Evolutionary conservation across 345 rosid genomes (phyloP).

Genomic region (Pugionium dolabratum): DNA sequence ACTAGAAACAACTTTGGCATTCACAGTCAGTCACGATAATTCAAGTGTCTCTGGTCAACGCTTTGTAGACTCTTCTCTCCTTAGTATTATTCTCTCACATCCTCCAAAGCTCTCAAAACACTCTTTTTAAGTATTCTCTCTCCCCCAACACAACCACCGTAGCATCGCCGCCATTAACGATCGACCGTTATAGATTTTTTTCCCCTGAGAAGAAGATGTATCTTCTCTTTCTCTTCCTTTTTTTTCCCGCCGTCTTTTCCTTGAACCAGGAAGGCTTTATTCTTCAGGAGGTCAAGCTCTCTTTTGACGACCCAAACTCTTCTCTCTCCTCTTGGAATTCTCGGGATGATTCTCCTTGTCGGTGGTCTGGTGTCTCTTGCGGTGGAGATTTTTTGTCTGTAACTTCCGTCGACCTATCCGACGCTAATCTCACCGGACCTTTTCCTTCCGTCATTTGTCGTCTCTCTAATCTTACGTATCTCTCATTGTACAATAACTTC

Average conservation of each 20-base stretch:
- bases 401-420: constrained; percentile 65
- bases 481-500: constrained; percentile 63
- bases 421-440: constrained; percentile 61
- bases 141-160: constrained; percentile 16
- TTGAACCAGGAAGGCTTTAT: constrained; percentile 69
- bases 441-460: constrained; percentile 73
- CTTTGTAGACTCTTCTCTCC: constrained; percentile 14
- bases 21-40: no score
- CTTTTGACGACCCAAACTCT: constrained; percentile 60
- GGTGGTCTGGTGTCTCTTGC: constrained; percentile 63
- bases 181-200: constrained; percentile 5
- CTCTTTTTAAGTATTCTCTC: constrained; percentile 10
- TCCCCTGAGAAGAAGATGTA: constrained; percentile 25
- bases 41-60: background rate
- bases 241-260: constrained; percentile 35
- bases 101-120: background rate
- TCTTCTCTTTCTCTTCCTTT: constrained; percentile 39
- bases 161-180: constrained; percentile 18
- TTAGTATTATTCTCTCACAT: background rate
- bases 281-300: constrained; percentile 51
- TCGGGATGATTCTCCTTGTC: constrained; percentile 53
- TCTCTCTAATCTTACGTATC: constrained; percentile 54
- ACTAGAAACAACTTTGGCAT: no score
- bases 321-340: constrained; percentile 63
- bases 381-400: constrained; percentile 49